phyloP scores from a whole-genome alignment of 78 protist species.

The Isochrysis galbana region DNA sequence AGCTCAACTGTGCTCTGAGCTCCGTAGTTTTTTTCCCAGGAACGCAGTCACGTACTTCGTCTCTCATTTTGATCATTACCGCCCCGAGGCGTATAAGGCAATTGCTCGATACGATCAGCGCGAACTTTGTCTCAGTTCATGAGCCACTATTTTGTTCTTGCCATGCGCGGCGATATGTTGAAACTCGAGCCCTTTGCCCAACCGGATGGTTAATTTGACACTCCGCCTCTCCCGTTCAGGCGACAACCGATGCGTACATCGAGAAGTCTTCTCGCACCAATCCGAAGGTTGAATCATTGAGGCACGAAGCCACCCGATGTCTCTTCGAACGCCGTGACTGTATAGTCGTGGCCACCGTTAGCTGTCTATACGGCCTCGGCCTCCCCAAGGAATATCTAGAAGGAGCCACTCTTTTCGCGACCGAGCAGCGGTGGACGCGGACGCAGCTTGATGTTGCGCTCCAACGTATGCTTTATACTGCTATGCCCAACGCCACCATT shows the following conservation, averaged over 20 bases:
- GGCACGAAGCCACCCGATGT: slow-evolving; percentile 52
- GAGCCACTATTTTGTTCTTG: too few species aligned
- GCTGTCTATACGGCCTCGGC: slow-evolving; percentile 43
- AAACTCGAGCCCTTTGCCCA: slow-evolving; percentile 10
- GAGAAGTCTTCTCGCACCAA: slow-evolving; percentile 13
- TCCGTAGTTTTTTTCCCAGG: slow-evolving; percentile 25
- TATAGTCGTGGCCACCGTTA: slow-evolving; percentile 37
- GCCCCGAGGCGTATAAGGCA: slow-evolving; percentile 34
- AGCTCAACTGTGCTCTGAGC: slow-evolving; percentile 52
- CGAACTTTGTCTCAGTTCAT: too few species aligned
- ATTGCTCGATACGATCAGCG: too few species aligned
- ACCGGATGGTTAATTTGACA: too few species aligned
- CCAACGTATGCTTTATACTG: neutral
- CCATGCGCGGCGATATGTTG: too few species aligned
- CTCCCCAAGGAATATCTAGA: neutral
- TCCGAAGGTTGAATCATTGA: slow-evolving; percentile 34
- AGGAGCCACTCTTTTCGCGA: neutral
- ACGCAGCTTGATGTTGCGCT: neutral
- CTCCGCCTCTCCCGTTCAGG: too few species aligned
- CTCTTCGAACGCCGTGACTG: slow-evolving; percentile 40
- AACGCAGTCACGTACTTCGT: slow-evolving; percentile 34
- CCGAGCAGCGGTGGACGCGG: neutral
- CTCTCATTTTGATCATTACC: slow-evolving; percentile 49
- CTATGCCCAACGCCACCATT: too few species aligned
- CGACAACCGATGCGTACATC: too few species aligned